These are phyloP conservation scores for Rhamnella rubrinervis DNA, from an alignment of 331 rosid genomes.

Conservation along the genomic window DNA sequence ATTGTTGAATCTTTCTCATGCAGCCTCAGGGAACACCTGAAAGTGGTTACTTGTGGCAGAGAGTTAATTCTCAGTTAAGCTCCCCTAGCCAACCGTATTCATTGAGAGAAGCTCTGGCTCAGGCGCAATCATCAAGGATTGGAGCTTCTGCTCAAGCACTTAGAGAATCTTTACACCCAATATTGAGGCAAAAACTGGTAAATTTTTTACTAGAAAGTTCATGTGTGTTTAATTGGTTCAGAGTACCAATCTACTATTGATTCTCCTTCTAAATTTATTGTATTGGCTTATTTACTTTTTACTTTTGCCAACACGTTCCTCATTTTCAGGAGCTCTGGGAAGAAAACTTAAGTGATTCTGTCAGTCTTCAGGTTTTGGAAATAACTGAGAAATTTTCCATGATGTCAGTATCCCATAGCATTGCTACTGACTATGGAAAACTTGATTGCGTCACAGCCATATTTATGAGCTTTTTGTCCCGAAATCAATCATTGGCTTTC, in stretches of 20 bases:
- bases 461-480: slow-evolving; percentile 83
- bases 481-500: slow-evolving; percentile 82
- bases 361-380: slow-evolving; percentile 93
- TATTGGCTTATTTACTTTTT: not conserved
- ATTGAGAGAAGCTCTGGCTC: slow-evolving; percentile 98
- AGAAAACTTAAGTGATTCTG: slow-evolving; percentile 94
- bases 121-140: slow-evolving; percentile 98
- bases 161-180: slow-evolving; percentile 93
- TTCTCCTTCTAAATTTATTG: not conserved
- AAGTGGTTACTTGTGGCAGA: slow-evolving; percentile 90
- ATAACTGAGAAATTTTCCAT: slow-evolving; percentile 73
- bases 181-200: slow-evolving; percentile 97
- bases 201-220: not conserved
- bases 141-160: slow-evolving; percentile 99
- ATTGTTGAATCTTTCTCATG: slow-evolving; percentile 33
- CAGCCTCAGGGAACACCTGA: slow-evolving; percentile 99
- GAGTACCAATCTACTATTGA: not conserved
- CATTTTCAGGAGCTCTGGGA: slow-evolving; percentile 94
- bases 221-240: slow-evolving; percentile 3
- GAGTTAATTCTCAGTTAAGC: slow-evolving; percentile 94
- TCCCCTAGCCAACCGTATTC: slow-evolving; percentile 99
- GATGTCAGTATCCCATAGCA: slow-evolving; percentile 78
- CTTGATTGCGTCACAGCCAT: slow-evolving; percentile 90
- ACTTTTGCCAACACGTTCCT: slow-evolving; percentile 19
- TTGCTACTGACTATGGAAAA: slow-evolving; percentile 89